Evolutionary conservation across 2,329 filamentous ascomycete genomes (phyloP).

Genomic region (Verticillium dahliae): DNA sequence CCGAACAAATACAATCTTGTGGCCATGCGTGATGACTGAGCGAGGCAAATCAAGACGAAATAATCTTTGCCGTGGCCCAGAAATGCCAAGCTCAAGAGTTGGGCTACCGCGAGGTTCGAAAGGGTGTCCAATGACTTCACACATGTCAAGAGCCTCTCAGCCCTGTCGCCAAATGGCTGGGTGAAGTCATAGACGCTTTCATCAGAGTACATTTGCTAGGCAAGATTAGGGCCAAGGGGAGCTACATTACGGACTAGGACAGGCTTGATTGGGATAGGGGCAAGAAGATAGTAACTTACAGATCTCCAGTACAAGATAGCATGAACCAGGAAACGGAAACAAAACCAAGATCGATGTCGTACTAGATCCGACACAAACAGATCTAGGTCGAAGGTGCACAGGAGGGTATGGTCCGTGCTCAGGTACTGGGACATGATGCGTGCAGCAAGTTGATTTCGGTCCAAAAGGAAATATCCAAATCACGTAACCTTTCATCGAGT

Average conservation of each 20-base stretch:
- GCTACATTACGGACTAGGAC: too few relatives aligned
- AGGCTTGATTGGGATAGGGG: constrained; percentile 7
- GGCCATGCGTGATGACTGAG: background rate
- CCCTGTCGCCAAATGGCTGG: too few relatives aligned
- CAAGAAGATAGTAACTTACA: constrained; percentile 16
- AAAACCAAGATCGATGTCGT: constrained; percentile 15
- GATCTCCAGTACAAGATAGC: constrained; percentile 26
- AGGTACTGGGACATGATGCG: constrained; percentile 27
- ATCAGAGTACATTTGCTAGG: too few relatives aligned
- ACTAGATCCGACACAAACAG: constrained; percentile 26
- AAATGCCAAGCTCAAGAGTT: constrained; percentile 25
- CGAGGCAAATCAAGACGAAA: constrained; percentile 9
- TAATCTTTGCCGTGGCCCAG: constrained; percentile 28
- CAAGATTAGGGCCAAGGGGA: too few relatives aligned
- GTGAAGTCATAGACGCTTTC: too few relatives aligned
- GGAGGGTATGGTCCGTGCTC: constrained; percentile 28
- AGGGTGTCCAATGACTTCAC: constrained; percentile 7
- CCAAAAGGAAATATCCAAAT: constrained; percentile 24
- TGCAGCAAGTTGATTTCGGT: constrained; percentile 24
- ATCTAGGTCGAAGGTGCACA: constrained; percentile 25
- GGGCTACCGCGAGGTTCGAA: constrained; percentile 21
- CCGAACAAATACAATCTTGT: constrained; percentile 22
- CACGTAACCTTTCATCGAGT: constrained; percentile 20
- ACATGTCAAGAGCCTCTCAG: background rate
- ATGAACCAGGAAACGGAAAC: constrained; percentile 26